phyloP scores from a whole-genome alignment of 23 red algal species.

The Cyanidioschyzon merolae region DNA sequence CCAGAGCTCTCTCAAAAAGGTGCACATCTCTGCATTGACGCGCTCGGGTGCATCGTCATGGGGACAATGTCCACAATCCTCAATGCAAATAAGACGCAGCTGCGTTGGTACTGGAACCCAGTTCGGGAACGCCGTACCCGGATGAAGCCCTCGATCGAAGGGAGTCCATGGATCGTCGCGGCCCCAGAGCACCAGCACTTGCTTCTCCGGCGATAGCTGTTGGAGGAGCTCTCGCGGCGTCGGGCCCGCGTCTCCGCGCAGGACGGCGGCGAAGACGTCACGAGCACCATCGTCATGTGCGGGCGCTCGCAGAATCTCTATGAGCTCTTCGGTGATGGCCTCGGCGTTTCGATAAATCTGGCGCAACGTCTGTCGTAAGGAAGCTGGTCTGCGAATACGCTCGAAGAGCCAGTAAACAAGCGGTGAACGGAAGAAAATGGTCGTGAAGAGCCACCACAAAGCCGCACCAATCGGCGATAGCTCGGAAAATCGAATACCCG shows the following conservation, averaged over 20 bases:
- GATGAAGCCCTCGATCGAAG: constrained; percentile 38
- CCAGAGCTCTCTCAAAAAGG: constrained; percentile 1
- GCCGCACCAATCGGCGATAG: constrained; percentile 32
- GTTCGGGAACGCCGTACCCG: constrained; percentile 34
- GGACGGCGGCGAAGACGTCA: constrained; percentile 57
- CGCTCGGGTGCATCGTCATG: constrained; percentile 40
- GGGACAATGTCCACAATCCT: constrained; percentile 34
- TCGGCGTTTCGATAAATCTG: constrained; percentile 60
- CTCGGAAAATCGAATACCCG: constrained; percentile 68
- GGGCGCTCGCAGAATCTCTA: constrained; percentile 64
- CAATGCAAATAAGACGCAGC: background rate
- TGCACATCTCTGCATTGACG: constrained; percentile 6
- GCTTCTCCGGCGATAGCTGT: constrained; percentile 28
- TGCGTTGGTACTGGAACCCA: background rate
- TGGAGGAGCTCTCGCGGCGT: constrained; percentile 52
- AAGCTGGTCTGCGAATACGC: constrained; percentile 49
- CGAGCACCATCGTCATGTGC: constrained; percentile 57
- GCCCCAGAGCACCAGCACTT: constrained; percentile 71
- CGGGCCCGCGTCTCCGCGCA: constrained; percentile 64
- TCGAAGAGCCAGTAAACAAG: constrained; percentile 75
- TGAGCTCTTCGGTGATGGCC: constrained; percentile 47
- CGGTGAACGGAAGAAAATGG: constrained; percentile 34
- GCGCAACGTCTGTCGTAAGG: constrained; percentile 39
- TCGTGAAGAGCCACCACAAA: constrained; percentile 18
- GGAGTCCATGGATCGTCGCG: constrained; percentile 90